Percentiles rank a stretch among this genome's conserved stretches.
phyloP scores from a whole-genome alignment of 371 early-diverging fungal species.

The Batkoa obscura region DNA sequence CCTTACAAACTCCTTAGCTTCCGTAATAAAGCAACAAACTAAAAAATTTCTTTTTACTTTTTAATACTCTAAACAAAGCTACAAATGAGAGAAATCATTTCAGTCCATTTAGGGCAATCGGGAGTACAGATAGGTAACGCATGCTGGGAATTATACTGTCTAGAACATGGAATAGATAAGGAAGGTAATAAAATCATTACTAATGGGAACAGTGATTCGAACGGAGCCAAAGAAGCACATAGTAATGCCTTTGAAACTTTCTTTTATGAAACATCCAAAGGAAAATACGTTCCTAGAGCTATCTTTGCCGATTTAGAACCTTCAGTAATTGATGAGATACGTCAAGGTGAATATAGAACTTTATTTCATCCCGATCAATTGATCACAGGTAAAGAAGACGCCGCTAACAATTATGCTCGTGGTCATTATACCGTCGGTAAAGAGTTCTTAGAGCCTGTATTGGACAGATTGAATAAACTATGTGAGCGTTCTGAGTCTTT shows the following conservation, averaged over 20 bases:
- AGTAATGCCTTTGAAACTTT: slow-evolving; percentile 67
- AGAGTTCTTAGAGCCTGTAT: slow-evolving; percentile 89
- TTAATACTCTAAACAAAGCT: too few relatives aligned
- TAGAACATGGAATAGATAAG: slow-evolving; percentile 86
- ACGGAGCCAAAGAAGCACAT: slow-evolving; percentile 48
- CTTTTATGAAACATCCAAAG: slow-evolving; percentile 90
- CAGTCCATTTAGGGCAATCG: slow-evolving; percentile 87
- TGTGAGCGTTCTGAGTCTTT: slow-evolving; percentile 96
- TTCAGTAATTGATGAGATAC: slow-evolving; percentile 79
- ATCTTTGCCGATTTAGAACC: slow-evolving; percentile 86
- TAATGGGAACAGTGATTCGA: slow-evolving; percentile 22
- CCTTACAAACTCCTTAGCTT: too few relatives aligned
- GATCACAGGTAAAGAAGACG: slow-evolving; percentile 98
- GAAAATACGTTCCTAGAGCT: slow-evolving; percentile 98
- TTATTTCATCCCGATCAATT: slow-evolving; percentile 98
- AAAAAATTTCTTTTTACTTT: too few relatives aligned
- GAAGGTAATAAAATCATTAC: slow-evolving; percentile 65
- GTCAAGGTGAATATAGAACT: slow-evolving; percentile 66
- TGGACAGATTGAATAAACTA: slow-evolving; percentile 93
- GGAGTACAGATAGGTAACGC: slow-evolving; percentile 98
- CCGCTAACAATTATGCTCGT: slow-evolving; percentile 99
- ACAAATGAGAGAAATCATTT: slow-evolving; percentile 89
- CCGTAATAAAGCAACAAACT: too few relatives aligned
- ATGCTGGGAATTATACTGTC: slow-evolving; percentile 96
- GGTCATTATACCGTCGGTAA: slow-evolving; percentile 99